Base-by-base conservation (phyloP, 2,329 filamentous ascomycete species). In the Neopestalotiopsis rosae region DNA sequence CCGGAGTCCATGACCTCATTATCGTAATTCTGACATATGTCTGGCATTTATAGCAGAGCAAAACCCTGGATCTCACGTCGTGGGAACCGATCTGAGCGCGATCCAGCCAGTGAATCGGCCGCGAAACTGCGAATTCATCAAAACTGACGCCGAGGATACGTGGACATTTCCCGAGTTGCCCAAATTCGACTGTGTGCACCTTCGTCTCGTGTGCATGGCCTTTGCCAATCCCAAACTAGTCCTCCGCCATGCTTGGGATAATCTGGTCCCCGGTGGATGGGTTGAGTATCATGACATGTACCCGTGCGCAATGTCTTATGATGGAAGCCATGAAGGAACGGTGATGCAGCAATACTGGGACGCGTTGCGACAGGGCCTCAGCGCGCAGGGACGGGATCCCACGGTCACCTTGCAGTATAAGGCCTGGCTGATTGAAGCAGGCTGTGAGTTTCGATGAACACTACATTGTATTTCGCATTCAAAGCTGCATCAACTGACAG, bases 141-240 rank as follows among this genome's bases (percentile, higher is more conserved):
- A 69, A 9, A 59, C 67, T 24, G 69, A 70, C 38, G 67, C 68
- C 52, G 69, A 69, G 24, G 68, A 69, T 30, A 58, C 67, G 42
- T 69, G 68, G 69, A 1, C 49, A 10, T 70, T 69, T 42, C 49
- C 69, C 24, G 45, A 20, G 9, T 38, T 64, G n/a, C 45, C 45
- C 45, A 52, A 52, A 20, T 69, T 70, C 17, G 67, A 70, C 59
- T 69, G 65, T 32, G 65, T 70, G 14, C 67, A 70, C 30, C 52
- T 64, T n/a, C 67, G 69, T 10, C 78, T 83, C 34, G 81, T 87
- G 77, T 79, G 78, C 3, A 81, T 79, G 32, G 81, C 80, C 65
- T 83, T 87, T 66, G 73, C 77, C 10, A 80, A 87, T 71, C 87
- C 84, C 81, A 79, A 79, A 4, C 75, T 74, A 24, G 76, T 87